Evolutionary conservation across 495 filamentous ascomycete genomes (phyloP), one percentile per base, ranked within the genome.

Genomic region (Venustampulla echinocandica): DNA sequence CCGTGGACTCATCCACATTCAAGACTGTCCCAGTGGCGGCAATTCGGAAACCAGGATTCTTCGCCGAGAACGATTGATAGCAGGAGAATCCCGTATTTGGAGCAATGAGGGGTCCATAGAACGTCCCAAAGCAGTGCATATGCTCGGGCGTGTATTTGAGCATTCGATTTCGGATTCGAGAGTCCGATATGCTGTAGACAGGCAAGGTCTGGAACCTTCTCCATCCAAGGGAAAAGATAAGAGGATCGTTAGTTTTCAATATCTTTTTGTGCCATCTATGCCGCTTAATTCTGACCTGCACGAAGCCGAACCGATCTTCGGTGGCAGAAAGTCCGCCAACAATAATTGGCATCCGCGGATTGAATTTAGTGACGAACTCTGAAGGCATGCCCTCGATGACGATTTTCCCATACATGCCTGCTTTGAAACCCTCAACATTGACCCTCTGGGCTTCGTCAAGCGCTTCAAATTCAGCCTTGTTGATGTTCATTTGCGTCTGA

Each of bases 261-360:
- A 96, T 96, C 72, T 89, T 95, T 77, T 97, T 96, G 63, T 97
- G 92, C 93, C 93, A 98, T 53, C 92, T 76, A 60, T 98, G 92
- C 47, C 85, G 75, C 75, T 96, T 96, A 70, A 98, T 96, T 28
- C 93, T 79, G 40, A 96, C 77, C 63, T 96, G 92, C 11, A 97
- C 82, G 55, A 87, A 96, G 2, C 93, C 92, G 60, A 94, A 95
- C 10, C 92, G 80, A 64, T 96, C 88, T 64, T 98, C 92, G 0
- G 89, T 94, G 7, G 93, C 75, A 30, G 87, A 79, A 32, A 98
- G 71, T 38, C 92, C 92, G 36, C 92, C 92, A 32, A 97, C 72
- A 39, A 98, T 79, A 53, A 98, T 75, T 27, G 93, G 92, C 58
- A 79, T 84, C 51, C 78, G 77, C 15, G 93, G 79, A 59, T 84